Evolutionary conservation across 139 green algal genomes (phyloP).

Genomic region (Tetraselmis chui): DNA sequence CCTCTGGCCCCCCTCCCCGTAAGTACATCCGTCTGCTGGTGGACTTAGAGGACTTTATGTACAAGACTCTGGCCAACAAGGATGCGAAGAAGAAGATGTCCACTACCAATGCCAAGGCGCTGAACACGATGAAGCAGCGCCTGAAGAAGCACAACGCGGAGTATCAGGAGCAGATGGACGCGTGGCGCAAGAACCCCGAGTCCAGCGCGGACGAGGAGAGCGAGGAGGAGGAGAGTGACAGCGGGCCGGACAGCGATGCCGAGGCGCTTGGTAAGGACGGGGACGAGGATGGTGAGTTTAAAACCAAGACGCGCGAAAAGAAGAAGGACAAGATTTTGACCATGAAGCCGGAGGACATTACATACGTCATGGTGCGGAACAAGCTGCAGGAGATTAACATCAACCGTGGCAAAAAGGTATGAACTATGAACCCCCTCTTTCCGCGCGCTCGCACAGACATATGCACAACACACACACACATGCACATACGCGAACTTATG

Average conservation of each 20-base stretch:
- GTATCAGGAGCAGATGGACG: slow-evolving; percentile 50
- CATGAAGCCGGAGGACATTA: slow-evolving; percentile 87
- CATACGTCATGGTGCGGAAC: slow-evolving; percentile 88
- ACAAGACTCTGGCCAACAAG: slow-evolving; percentile 71
- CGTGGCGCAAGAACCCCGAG: slow-evolving; percentile 33
- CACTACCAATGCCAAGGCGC: slow-evolving; percentile 85
- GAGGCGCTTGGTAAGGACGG: slow-evolving; percentile 10
- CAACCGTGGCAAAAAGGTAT: slow-evolving; percentile 71
- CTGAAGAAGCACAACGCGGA: slow-evolving; percentile 88
- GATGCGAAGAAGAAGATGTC: slow-evolving; percentile 92
- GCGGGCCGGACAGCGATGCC: slow-evolving; percentile 4
- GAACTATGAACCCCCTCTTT: no score
- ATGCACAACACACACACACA: no score
- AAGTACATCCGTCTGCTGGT: slow-evolving; percentile 84
- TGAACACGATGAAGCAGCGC: slow-evolving; percentile 95
- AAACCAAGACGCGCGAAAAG: slow-evolving; percentile 46
- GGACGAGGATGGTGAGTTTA: slow-evolving; percentile 7
- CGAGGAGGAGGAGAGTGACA: slow-evolving; percentile 29
- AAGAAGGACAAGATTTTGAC: slow-evolving; percentile 82
- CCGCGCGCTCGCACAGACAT: no score
- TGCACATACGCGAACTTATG: no score
- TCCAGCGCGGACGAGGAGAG: slow-evolving; percentile 25
- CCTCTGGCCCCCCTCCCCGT: slow-evolving; percentile 40
- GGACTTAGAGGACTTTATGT: slow-evolving; percentile 88
- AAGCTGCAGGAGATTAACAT: slow-evolving; percentile 89